Conservation (phyloP, 306 rosid genomes). For the Quercus ilex region DNA sequence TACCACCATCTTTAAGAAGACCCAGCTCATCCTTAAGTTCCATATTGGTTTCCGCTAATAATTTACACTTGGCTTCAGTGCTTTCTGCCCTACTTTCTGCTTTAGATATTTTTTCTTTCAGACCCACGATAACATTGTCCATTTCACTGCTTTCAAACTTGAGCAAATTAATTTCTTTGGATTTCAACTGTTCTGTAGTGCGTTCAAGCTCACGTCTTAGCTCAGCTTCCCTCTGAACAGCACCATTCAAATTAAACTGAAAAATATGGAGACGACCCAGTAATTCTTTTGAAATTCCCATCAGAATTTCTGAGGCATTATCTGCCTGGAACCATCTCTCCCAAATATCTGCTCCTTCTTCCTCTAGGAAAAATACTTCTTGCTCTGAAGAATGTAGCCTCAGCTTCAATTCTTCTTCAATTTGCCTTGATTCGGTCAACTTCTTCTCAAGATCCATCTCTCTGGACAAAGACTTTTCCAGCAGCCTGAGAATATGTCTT, state of each 20-base stretch:
- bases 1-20: constrained; percentile 33
- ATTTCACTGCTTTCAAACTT: constrained; percentile 30
- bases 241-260: constrained; percentile 61
- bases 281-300: constrained; percentile 71
- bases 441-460: constrained; percentile 82
- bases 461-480: constrained; percentile 73
- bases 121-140: constrained; percentile 33
- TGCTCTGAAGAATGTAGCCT: constrained; percentile 42
- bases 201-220: constrained; percentile 52
- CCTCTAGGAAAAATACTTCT: constrained; percentile 49
- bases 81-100: constrained; percentile 47
- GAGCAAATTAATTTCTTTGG: constrained; percentile 31
- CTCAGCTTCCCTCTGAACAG: constrained; percentile 52
- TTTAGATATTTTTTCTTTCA: constrained; percentile 32
- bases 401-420: constrained; percentile 46
- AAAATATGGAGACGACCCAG: constrained; percentile 61
- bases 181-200: constrained; percentile 34
- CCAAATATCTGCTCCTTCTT: constrained; percentile 56
- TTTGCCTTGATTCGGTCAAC: constrained; percentile 42
- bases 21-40: constrained; percentile 44
- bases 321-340: constrained; percentile 65
- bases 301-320: constrained; percentile 46
- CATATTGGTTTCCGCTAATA: constrained; percentile 31
- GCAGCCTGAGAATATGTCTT: constrained; percentile 65
- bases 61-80: constrained; percentile 40